These are phyloP conservation scores for Acanthamoeba royreba DNA, from an alignment of 208 protist genomes.

Conservation along the genomic window DNA sequence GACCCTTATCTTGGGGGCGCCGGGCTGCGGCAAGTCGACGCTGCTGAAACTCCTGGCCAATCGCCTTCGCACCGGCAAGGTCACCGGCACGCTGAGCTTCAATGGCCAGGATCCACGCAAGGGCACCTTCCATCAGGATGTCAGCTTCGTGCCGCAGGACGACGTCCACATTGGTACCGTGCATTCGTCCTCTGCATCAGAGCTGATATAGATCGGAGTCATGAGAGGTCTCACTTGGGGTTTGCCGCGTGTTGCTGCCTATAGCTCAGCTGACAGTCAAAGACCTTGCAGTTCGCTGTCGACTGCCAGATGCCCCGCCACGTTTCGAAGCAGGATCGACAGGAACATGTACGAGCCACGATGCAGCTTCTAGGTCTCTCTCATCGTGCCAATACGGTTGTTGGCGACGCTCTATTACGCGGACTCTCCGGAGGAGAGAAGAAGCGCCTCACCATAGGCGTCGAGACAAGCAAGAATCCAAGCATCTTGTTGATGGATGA, in stretches of 20 bases:
- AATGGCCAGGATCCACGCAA: not conserved
- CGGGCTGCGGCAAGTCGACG: not conserved
- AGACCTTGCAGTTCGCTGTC: conserved; percentile 53
- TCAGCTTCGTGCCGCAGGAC: not conserved
- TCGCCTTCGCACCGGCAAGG: not conserved
- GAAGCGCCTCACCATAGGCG: conserved; percentile 33
- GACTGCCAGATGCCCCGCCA: conserved; percentile 15
- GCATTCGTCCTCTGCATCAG: no score
- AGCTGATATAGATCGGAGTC: no score
- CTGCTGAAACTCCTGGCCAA: not conserved
- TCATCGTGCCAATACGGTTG: conserved; percentile 14
- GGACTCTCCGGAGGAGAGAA: conserved; percentile 31
- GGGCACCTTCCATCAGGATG: not conserved
- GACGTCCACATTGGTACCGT: not conserved
- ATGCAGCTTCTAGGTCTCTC: not conserved
- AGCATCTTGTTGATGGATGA: conserved; percentile 10
- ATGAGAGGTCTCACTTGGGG: no score
- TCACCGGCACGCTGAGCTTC: not conserved
- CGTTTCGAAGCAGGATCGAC: not conserved
- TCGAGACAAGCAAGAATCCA: not conserved
- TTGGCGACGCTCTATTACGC: not conserved
- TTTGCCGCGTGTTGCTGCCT: no score
- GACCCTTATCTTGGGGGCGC: not conserved
- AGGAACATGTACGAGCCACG: not conserved
- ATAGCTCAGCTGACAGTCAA: no score